These are phyloP conservation scores for Eucalyptus urophylla DNA, from an alignment of 345 rosid genomes.

Conservation along the genomic window DNA sequence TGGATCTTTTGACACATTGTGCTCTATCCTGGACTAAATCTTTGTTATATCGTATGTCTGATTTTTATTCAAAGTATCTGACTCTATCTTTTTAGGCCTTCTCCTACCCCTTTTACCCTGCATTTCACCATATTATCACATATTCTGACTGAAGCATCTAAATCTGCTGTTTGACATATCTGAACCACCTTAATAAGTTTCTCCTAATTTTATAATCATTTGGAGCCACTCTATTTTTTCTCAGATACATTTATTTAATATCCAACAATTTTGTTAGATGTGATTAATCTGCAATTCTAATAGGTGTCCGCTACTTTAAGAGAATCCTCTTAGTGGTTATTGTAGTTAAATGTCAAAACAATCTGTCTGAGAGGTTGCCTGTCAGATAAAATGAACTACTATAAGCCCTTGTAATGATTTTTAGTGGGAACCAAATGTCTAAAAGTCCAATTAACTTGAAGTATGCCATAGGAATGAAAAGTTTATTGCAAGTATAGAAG, in stretches of 20 bases:
- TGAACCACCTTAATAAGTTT: not conserved
- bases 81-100: not conserved
- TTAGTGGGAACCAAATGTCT: not conserved
- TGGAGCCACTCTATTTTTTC: not conserved
- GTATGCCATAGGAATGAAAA: not conserved
- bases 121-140: not conserved
- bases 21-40: not conserved
- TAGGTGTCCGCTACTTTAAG: not conserved
- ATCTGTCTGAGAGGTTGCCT: not conserved
- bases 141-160: not conserved
- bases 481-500: not conserved
- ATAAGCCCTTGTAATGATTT: not conserved
- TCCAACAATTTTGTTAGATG: not conserved
- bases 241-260: not conserved
- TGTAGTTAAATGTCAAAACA: not conserved
- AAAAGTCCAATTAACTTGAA: not conserved
- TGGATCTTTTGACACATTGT: not conserved
- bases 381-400: not conserved
- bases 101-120: not conserved
- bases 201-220: not conserved
- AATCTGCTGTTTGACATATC: not conserved
- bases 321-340: not conserved
- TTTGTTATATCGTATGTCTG: not conserved
- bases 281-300: not conserved
- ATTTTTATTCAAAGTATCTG: not conserved